Evolutionary conservation across 83 land plant species (phyloP).

Genomic region (Picea abies): DNA sequence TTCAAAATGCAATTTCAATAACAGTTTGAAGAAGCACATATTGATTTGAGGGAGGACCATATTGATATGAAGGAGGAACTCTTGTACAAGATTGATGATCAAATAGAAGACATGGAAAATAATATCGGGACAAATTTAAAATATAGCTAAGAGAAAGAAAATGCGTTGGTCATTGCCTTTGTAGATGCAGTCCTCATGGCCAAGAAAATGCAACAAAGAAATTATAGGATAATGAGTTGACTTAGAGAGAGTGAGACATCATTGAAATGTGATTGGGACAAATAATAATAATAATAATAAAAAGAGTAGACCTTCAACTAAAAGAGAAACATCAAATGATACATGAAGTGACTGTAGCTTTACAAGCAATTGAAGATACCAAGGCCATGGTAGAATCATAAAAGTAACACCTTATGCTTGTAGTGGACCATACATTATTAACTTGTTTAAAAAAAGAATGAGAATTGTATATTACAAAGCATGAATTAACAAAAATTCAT

Average conservation of each 20-base stretch:
- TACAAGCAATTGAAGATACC: too few relatives aligned
- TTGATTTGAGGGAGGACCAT: too few relatives aligned
- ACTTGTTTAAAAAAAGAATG: not conserved
- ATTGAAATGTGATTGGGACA: not conserved
- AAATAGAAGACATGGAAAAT: not conserved
- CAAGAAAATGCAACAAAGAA: not conserved
- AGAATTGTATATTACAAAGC: not conserved
- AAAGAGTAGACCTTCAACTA: too few relatives aligned
- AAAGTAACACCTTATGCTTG: too few relatives aligned
- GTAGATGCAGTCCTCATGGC: not conserved
- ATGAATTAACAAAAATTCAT: conserved; percentile 21
- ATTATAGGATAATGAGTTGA: not conserved
- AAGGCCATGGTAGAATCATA: too few relatives aligned
- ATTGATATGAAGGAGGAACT: too few relatives aligned
- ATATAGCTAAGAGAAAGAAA: not conserved
- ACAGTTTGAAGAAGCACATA: not conserved
- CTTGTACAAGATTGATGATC: too few relatives aligned
- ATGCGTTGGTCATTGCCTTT: too few relatives aligned
- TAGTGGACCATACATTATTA: not conserved
- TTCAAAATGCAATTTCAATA: conserved; percentile 2
- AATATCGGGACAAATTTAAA: not conserved
- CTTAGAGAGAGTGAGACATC: conserved; percentile 13
- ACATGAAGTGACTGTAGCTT: too few relatives aligned
- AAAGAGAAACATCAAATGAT: too few relatives aligned
- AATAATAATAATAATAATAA: too few relatives aligned